Base-by-base conservation (phyloP, 768 basidiomycete species). In the Tulasnella sp. region DNA sequence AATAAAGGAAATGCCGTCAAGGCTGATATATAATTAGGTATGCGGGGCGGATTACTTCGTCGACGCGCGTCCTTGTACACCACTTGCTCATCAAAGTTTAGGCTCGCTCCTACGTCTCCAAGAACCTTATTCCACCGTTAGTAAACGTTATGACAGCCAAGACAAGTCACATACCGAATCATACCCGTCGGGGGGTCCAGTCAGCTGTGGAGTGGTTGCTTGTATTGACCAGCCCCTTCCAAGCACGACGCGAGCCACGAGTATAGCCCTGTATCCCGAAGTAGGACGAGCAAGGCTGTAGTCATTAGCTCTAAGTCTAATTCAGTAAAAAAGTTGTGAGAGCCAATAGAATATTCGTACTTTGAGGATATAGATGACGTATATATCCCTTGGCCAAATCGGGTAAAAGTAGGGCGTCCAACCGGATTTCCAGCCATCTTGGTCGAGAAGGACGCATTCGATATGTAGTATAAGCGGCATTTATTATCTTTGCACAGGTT, bases 1-100 rank as follows among this genome's bases (percentile, higher is more conserved):
- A 22, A 18, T 16, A 50, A 50, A 22, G 7, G 7, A 50, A 50
- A 11, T 89, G 87, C 88, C 31, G 7, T 69, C 64, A 69, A 34
- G 6, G 34, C 28, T 75, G n/a, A 41, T 75, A 75, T 8, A 75
- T 48, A 14, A 75, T 48, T 6, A 75, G 5, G 46, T 69, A 78
- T 6, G 77, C 77, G 0, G 77, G 77, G 5, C 54, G 37, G 5
- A 54, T 31, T 0, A 60, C 77, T 12, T 78, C 58, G 14, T n/a
- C n/a, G n/a, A n/a, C n/a, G n/a, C n/a, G n/a, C n/a, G n/a, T 78
- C 34, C 9, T 40, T n/a, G 28, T 78, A 78, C 2, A 64, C 77
- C 16, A 78, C 77, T 58, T 78, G 77, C 18, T 78, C 77, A n/a
- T 78, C 77, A 41, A 72, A 78, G 58, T 78, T 64, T 1, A 78